phyloP scores from a whole-genome alignment of 768 basidiomycete species.

The Cantharellus cinnabarinus region DNA sequence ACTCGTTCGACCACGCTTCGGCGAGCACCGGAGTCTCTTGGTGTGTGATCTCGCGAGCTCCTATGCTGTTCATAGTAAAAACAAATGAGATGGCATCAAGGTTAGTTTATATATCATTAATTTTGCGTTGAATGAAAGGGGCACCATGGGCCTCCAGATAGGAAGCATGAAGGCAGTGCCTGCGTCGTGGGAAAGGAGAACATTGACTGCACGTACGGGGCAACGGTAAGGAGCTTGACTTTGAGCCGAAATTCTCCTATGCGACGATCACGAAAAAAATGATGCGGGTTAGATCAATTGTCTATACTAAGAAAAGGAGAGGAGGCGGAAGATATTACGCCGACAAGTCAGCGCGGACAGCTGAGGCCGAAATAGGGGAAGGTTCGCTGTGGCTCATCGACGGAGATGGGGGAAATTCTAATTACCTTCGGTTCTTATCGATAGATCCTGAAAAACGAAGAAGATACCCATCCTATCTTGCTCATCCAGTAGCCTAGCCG shows the following conservation, averaged over 20 bases:
- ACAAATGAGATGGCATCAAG: background rate
- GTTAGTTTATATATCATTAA: background rate
- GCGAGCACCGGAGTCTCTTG: conserved; percentile 45
- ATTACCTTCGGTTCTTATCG: conserved; percentile 72
- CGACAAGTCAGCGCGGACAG: no score
- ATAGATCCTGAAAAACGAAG: conserved; percentile 88
- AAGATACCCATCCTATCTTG: conserved; percentile 75
- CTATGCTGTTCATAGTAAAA: background rate
- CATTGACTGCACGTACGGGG: conserved; percentile 42
- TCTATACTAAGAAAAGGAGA: no score
- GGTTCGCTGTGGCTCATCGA: background rate
- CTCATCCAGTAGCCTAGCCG: conserved; percentile 66
- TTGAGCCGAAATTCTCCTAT: conserved; percentile 69
- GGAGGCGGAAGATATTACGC: no score
- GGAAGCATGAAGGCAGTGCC: no score
- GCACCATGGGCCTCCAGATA: no score
- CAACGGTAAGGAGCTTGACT: conserved; percentile 75
- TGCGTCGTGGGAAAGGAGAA: background rate
- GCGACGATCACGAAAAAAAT: background rate
- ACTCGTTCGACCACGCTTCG: conserved; percentile 62
- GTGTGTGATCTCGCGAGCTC: conserved; percentile 18
- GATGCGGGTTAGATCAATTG: background rate
- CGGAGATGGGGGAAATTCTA: background rate
- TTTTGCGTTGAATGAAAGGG: no score
- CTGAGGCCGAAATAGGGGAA: no score